Evolutionary conservation across 805 yeast genomes (phyloP), one percentile per base, ranked within the genome.

Genomic region (Sugiyamaella boreocaroliniensis): DNA sequence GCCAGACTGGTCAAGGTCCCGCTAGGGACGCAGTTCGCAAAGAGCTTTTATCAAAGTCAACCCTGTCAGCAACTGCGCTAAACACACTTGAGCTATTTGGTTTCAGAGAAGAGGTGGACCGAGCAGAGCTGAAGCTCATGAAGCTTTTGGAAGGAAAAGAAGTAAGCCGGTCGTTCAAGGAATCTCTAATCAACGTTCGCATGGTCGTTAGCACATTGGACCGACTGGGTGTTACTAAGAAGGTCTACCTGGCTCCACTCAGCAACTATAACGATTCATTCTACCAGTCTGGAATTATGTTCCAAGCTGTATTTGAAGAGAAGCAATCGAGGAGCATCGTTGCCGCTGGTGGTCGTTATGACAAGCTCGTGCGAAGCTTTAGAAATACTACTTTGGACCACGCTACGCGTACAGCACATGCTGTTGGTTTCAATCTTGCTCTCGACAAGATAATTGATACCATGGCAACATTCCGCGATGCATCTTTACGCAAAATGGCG

Each of bases 321-420:
- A 47, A 61, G 11, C 60, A 63, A 18, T 54, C 59, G 8, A 41
- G 54, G 16, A 50, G 57, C 5, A 74, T 84, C 32, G 72, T 93
- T 42, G 93, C 93, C 14, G 92, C 93, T 0, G 99, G 99, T 45
- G 99, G 99, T 2, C 74, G 99, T 51, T 93, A 89, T 64, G 98
- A 92, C 62, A 72, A 75, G 18, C 73, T 93, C 58, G 79, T 89
- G 12, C 72, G 80, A 2, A 75, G 82, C 15, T 76, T 89, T 55
- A 79, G 92, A 0, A 81, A 86, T 58, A 76, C 81, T 1, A 69
- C 79, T 9, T 57, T 69, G 16, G 69, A 69, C 44, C 56, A 59
- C 14, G 58, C 60, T 5, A 61, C 54, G 64, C 26, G 26, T 6
- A 55, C 62, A 56, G 77, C 48, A 74, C 78, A 76, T 50, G 96